A percentile compares a stretch with the other conserved stretches of the same genome.
phyloP scores from a whole-genome alignment of 1,139 yeast species.

The Candida sp. region DNA sequence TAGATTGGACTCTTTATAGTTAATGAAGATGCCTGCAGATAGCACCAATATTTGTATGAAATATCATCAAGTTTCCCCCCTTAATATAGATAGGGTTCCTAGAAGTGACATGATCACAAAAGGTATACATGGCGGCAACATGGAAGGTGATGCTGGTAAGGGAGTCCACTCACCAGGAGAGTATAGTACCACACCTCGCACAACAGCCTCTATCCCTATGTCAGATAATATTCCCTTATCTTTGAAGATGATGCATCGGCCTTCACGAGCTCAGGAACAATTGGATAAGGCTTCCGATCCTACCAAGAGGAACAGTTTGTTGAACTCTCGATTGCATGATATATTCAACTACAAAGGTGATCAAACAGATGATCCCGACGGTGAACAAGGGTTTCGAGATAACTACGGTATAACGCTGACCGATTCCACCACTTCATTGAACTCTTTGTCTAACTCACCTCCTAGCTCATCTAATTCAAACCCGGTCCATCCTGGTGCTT shows the following conservation, averaged over 20 bases:
- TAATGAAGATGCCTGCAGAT: background rate
- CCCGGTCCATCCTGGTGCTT: constrained; percentile 7
- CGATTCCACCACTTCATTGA: background rate
- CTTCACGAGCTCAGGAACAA: constrained; percentile 31
- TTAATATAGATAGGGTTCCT: background rate
- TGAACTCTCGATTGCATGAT: constrained; percentile 14
- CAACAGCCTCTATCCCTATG: background rate
- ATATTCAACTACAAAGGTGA: background rate
- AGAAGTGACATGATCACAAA: background rate
- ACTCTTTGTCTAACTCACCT: background rate
- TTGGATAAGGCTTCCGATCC: constrained; percentile 32
- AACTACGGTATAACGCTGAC: background rate
- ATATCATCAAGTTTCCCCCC: background rate
- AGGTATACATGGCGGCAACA: background rate
- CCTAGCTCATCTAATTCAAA: background rate
- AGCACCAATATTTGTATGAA: background rate
- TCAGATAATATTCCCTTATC: constrained; percentile 22
- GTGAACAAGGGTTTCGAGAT: background rate
- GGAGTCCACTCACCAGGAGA: background rate
- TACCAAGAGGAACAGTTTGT: constrained; percentile 28
- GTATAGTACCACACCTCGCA: background rate
- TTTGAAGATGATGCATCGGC: constrained; percentile 40
- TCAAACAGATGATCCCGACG: background rate
- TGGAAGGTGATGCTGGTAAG: background rate
- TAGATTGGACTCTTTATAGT: no score